phyloP scores from a whole-genome alignment of 768 basidiomycete species.

The Pholiota microspora region DNA sequence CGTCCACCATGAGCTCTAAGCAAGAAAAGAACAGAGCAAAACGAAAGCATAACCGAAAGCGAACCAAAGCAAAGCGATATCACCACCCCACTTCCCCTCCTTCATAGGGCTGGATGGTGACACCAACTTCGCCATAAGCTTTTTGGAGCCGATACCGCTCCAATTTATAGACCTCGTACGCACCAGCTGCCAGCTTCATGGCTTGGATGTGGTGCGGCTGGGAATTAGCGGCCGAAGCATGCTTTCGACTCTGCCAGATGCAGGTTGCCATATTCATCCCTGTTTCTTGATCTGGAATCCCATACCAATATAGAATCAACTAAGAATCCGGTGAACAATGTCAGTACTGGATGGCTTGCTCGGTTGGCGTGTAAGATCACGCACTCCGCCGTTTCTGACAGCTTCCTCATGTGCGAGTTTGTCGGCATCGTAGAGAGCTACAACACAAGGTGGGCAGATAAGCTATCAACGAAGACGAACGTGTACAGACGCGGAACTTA shows the following conservation, averaged over 20 bases:
- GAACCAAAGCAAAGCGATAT: constrained; percentile 15
- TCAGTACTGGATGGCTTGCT: constrained; percentile 8
- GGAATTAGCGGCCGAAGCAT: constrained; percentile 78
- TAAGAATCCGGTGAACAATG: constrained; percentile 22
- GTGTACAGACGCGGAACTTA: constrained; percentile 30
- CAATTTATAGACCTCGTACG: constrained; percentile 78
- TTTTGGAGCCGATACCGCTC: constrained; percentile 78
- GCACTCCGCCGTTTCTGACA: constrained; percentile 78
- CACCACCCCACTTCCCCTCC: constrained; percentile 74
- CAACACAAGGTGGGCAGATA: neutral
- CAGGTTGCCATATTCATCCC: constrained; percentile 93
- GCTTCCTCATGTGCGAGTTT: constrained; percentile 91
- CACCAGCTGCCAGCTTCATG: constrained; percentile 72
- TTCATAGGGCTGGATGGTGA: constrained; percentile 59
- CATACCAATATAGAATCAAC: constrained; percentile 95
- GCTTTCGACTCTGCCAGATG: constrained; percentile 88
- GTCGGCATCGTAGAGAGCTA: constrained; percentile 87
- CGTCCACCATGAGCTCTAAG: neutral
- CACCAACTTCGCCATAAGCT: constrained; percentile 48
- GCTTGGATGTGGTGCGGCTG: constrained; percentile 81
- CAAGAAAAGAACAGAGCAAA: neutral
- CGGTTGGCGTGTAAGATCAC: constrained; percentile 23
- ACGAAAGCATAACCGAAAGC: constrained; percentile 10
- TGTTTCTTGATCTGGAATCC: constrained; percentile 69
- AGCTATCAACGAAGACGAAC: constrained; percentile 3